A percentile compares a stretch with the other conserved stretches of the same genome.
Evolutionary conservation across 805 yeast genomes (phyloP).

Genomic region (Priceomyces haplophilus): DNA sequence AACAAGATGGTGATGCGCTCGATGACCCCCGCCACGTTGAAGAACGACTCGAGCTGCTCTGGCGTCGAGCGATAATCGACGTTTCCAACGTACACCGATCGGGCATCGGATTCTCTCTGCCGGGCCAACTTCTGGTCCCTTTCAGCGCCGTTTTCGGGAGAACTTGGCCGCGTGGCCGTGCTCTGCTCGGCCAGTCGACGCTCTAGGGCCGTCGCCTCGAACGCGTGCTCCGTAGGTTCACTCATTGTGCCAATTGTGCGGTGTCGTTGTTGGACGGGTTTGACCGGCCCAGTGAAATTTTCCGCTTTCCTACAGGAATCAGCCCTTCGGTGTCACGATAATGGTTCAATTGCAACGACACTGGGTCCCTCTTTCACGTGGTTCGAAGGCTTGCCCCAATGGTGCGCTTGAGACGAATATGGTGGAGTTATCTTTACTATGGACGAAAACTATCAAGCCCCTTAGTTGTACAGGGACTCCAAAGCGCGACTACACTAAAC

Average conservation of each 20-base stretch:
- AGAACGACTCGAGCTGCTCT: constrained; percentile 46
- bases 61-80: constrained; percentile 50
- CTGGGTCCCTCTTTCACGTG: too few species aligned
- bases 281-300: not conserved
- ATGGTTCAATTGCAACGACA: too few species aligned
- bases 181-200: constrained; percentile 8
- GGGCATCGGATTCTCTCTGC: constrained; percentile 48
- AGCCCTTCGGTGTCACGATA: too few species aligned
- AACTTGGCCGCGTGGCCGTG: constrained; percentile 15
- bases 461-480: not conserved
- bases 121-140: constrained; percentile 28
- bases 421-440: too few species aligned
- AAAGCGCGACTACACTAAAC: not conserved
- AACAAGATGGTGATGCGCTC: constrained; percentile 52
- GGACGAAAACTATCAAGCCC: not conserved
- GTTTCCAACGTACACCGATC: constrained; percentile 55
- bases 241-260: constrained; percentile 4
- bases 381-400: too few species aligned
- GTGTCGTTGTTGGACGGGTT: constrained; percentile 1
- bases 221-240: constrained; percentile 6
- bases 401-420: too few species aligned
- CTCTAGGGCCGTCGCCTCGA: constrained; percentile 4
- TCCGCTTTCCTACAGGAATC: too few species aligned
- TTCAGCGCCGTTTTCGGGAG: constrained; percentile 24
- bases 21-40: constrained; percentile 43